phyloP scores from a whole-genome alignment of 768 basidiomycete genomes.

The Lentinula lateritia region DNA sequence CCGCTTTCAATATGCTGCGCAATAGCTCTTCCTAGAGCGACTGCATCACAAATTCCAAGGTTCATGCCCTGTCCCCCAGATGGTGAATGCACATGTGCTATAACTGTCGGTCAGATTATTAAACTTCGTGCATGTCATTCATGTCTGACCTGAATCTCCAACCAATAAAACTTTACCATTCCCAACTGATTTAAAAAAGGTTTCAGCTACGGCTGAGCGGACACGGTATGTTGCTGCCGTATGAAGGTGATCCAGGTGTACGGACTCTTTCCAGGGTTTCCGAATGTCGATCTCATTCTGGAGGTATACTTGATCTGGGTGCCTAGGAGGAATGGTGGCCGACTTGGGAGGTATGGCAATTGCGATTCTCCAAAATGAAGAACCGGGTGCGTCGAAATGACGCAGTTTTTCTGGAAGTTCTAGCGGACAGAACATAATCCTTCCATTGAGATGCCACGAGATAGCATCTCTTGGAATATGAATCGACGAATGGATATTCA shows the following conservation, averaged over 20 bases:
- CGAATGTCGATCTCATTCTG: not conserved
- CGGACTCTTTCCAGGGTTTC: not conserved
- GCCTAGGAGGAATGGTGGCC: not conserved
- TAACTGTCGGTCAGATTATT: not conserved
- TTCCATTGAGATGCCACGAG: not conserved
- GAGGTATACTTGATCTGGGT: not conserved
- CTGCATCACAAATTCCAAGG: conserved; percentile 50
- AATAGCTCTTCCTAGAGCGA: conserved; percentile 36
- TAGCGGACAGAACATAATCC: not conserved
- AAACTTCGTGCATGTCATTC: not conserved
- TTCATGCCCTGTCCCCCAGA: conserved; percentile 56
- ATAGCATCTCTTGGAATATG: not conserved
- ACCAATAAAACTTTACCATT: not conserved
- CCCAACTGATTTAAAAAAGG: not conserved
- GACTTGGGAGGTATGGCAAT: not conserved
- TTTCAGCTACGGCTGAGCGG: not conserved
- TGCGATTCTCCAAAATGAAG: not conserved
- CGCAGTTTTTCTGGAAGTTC: not conserved
- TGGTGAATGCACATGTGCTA: conserved; percentile 48
- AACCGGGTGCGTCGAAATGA: not conserved
- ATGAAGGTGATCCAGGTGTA: not conserved
- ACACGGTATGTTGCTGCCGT: not conserved
- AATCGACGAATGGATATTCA: not conserved
- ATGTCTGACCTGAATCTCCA: not conserved
- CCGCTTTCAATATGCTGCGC: conserved; percentile 20